Evolutionary conservation across 805 yeast species (phyloP).

Genomic region (Priceomyces medius): DNA sequence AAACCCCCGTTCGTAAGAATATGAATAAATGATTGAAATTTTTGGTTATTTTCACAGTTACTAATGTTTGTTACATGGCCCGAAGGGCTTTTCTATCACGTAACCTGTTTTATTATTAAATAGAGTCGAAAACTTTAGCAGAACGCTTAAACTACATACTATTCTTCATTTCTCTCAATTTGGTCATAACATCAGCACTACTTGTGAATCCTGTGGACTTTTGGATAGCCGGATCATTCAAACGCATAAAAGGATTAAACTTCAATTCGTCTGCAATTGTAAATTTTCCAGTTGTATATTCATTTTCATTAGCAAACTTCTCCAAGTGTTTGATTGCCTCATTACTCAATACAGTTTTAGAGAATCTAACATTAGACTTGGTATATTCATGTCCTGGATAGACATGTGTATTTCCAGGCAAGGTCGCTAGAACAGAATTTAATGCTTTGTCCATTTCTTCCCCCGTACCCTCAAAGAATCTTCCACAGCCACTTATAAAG

Average conservation of each 20-base stretch:
- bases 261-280: constrained; percentile 79
- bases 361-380: constrained; percentile 72
- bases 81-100: too few relatives aligned
- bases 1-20: constrained; percentile 65
- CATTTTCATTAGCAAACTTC: constrained; percentile 51
- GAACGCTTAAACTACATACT: constrained; percentile 18
- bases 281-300: constrained; percentile 79
- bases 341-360: constrained; percentile 57
- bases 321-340: constrained; percentile 57
- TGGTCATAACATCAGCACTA: constrained; percentile 62
- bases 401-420: constrained; percentile 71
- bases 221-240: constrained; percentile 62
- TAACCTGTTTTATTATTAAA: too few relatives aligned
- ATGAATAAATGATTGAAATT: too few relatives aligned
- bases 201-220: constrained; percentile 54
- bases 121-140: not conserved
- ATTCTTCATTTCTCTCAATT: constrained; percentile 77
- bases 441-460: constrained; percentile 75
- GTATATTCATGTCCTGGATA: constrained; percentile 98
- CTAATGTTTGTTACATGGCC: too few relatives aligned
- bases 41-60: too few relatives aligned
- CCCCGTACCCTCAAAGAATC: constrained; percentile 92
- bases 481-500: constrained; percentile 92
- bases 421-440: constrained; percentile 51
- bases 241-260: constrained; percentile 88